A percentile compares a stretch with the other conserved stretches of the same genome.
These are phyloP conservation scores for Candida qinlingensis DNA, from an alignment of 805 yeast genomes.

Conservation along the genomic window DNA sequence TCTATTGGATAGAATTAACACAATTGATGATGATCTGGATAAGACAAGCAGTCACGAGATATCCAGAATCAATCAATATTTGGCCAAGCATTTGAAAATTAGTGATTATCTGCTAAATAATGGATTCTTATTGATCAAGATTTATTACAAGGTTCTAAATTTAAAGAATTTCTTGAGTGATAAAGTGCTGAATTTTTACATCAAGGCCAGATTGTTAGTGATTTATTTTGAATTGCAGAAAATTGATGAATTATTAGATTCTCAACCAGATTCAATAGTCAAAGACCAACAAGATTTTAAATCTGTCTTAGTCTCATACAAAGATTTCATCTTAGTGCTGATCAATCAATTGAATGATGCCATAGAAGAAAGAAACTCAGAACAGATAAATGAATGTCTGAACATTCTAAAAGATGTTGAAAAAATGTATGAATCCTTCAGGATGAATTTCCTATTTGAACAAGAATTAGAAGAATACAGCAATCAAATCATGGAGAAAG, in stretches of 20 bases:
- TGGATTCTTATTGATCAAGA: conserved; percentile 21
- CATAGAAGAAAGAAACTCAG: conserved; percentile 46
- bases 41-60: background rate
- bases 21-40: conserved; percentile 6
- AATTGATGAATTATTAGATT: conserved; percentile 26
- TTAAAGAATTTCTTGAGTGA: conserved; percentile 47
- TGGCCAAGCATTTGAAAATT: conserved; percentile 6
- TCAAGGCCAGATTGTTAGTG: conserved; percentile 57
- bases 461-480: conserved; percentile 23
- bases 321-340: conserved; percentile 52
- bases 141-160: conserved; percentile 34
- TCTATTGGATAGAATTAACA: conserved; percentile 4
- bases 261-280: conserved; percentile 17
- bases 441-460: conserved; percentile 31
- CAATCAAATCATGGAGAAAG: conserved; percentile 7
- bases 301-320: conserved; percentile 44
- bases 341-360: conserved; percentile 54
- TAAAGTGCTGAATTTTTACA: conserved; percentile 51
- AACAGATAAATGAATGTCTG: conserved; percentile 60
- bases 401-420: conserved; percentile 66
- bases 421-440: conserved; percentile 61
- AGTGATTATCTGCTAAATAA: conserved; percentile 15
- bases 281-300: conserved; percentile 30
- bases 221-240: conserved; percentile 59
- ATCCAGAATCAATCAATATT: conserved; percentile 2